Conservation (phyloP, 345 rosid species). For the Hibiscus trionum region DNA sequence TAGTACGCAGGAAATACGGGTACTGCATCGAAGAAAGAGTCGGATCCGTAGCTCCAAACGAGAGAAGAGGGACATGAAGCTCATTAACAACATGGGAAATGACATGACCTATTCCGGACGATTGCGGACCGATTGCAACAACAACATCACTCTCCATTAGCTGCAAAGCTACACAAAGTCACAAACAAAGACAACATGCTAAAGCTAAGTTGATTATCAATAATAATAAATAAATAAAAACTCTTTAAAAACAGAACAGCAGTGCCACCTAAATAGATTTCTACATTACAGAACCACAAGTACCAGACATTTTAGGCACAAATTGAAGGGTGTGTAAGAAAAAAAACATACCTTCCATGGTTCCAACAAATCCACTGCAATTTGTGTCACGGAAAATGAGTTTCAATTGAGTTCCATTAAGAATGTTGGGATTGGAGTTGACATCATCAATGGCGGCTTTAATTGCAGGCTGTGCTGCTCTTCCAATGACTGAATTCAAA, state of each 20-base stretch:
- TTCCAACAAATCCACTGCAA: slow-evolving; percentile 82
- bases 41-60: slow-evolving; percentile 74
- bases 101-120: slow-evolving; percentile 82
- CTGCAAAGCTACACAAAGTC: slow-evolving; percentile 60
- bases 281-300: neutral
- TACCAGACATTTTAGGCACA: neutral
- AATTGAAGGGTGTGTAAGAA: too few relatives aligned
- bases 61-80: slow-evolving; percentile 60
- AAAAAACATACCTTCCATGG: slow-evolving; percentile 72
- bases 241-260: neutral
- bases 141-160: slow-evolving; percentile 65
- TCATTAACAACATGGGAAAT: slow-evolving; percentile 67
- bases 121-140: slow-evolving; percentile 82
- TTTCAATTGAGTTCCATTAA: slow-evolving; percentile 41
- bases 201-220: neutral
- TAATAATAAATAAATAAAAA: too few relatives aligned
- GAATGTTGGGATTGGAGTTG: slow-evolving; percentile 54
- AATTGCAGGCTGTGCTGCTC: slow-evolving; percentile 57
- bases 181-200: slow-evolving; percentile 10
- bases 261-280: neutral
- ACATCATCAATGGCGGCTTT: slow-evolving; percentile 61
- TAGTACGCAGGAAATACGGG: slow-evolving; percentile 55
- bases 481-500: slow-evolving; percentile 58
- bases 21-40: slow-evolving; percentile 54
- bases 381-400: slow-evolving; percentile 45